Evolutionary conservation across 208 protist species (phyloP).

Genomic region (Wallacemonas sp.): DNA sequence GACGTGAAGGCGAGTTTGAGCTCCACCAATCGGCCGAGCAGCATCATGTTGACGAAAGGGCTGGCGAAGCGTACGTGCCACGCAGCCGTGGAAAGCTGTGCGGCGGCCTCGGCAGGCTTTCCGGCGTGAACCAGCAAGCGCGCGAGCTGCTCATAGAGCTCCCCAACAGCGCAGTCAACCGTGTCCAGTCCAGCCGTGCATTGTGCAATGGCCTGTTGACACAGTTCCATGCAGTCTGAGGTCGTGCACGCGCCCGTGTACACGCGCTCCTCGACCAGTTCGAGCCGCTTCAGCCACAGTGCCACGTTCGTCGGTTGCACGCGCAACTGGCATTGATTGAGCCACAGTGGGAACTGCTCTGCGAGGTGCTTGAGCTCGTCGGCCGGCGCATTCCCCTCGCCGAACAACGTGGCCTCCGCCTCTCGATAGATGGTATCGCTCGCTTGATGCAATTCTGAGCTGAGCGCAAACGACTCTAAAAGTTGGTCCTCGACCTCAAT

Average conservation of each 20-base stretch:
- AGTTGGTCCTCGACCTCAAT: constrained; percentile 78
- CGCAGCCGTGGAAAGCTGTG: constrained; percentile 46
- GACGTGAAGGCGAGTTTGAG: constrained; percentile 32
- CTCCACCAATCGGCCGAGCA: constrained; percentile 66
- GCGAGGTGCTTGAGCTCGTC: constrained; percentile 30
- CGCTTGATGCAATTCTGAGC: constrained; percentile 28
- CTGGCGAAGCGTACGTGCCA: constrained; percentile 65
- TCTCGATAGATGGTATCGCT: constrained; percentile 19
- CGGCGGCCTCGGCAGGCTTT: constrained; percentile 26
- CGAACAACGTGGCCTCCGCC: constrained; percentile 27
- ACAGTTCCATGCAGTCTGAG: constrained; percentile 40
- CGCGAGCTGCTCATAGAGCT: constrained; percentile 58
- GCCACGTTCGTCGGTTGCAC: constrained; percentile 31
- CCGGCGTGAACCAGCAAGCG: constrained; percentile 35
- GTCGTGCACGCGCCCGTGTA: constrained; percentile 21
- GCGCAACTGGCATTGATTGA: constrained; percentile 73
- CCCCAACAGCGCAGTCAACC: constrained; percentile 50
- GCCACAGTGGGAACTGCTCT: constrained; percentile 45
- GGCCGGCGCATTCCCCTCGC: constrained; percentile 12
- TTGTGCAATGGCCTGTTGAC: constrained; percentile 65
- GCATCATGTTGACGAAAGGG: constrained; percentile 44
- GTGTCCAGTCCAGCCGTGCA: constrained; percentile 45
- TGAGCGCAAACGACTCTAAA: constrained; percentile 64
- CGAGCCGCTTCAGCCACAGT: constrained; percentile 78
- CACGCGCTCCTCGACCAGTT: constrained; percentile 58